Evolutionary conservation across 345 rosid species (phyloP).

Genomic region (Ceriops tagal): DNA sequence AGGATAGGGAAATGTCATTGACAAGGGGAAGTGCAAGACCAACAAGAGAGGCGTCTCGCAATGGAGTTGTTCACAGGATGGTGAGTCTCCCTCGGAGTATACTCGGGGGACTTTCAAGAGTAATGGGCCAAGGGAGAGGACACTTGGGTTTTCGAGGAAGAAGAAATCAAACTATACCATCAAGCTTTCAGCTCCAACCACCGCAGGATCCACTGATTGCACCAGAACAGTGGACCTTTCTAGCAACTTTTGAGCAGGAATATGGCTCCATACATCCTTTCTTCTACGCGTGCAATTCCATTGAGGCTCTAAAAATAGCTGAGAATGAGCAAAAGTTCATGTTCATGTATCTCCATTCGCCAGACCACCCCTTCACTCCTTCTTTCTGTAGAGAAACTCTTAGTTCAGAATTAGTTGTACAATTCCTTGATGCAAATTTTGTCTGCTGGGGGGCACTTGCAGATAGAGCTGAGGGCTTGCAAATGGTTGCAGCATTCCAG

Average conservation of each 20-base stretch:
- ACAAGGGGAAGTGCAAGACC: conserved; percentile 21
- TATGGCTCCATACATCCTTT: conserved; percentile 51
- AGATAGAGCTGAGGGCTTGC: conserved; percentile 49
- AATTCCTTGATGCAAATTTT: conserved; percentile 59
- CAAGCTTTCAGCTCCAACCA: conserved; percentile 20
- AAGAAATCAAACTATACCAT: conserved; percentile 30
- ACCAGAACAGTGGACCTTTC: conserved; percentile 46
- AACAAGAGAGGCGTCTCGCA: conserved; percentile 28
- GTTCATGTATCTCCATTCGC: conserved; percentile 56
- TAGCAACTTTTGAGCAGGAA: conserved; percentile 47
- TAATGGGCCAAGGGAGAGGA: conserved; percentile 29
- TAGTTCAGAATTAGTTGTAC: conserved; percentile 46
- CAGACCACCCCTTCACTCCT: conserved; percentile 52
- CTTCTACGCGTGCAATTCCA: conserved; percentile 44
- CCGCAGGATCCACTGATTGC: conserved; percentile 23
- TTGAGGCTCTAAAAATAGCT: conserved; percentile 49
- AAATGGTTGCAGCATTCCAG: conserved; percentile 35
- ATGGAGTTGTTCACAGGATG: conserved; percentile 45
- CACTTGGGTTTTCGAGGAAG: conserved; percentile 29
- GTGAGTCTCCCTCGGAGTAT: conserved; percentile 49
- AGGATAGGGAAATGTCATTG: conserved; percentile 10
- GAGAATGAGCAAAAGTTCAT: conserved; percentile 46
- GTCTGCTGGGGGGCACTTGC: conserved; percentile 49
- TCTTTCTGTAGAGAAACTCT: conserved; percentile 53
- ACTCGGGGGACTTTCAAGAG: conserved; percentile 45